A percentile compares a stretch with the other conserved stretches of the same genome.
These are phyloP conservation scores for Termitomyces sp. DNA, from an alignment of 768 basidiomycete species.

Conservation along the genomic window DNA sequence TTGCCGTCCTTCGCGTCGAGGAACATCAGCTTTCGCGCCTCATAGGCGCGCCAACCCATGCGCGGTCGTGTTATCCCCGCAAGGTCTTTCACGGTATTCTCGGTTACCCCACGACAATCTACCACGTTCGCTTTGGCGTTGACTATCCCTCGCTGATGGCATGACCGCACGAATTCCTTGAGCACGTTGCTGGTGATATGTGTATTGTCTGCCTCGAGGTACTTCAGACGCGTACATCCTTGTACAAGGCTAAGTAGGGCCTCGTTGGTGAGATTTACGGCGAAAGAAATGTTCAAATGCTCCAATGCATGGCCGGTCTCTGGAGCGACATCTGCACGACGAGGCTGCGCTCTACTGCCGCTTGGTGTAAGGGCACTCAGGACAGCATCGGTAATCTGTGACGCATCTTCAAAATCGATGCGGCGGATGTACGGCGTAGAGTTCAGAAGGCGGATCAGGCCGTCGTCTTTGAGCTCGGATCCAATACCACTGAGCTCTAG, in stretches of 20 bases:
- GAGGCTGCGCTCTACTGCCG: not conserved
- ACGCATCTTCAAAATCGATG: conserved; percentile 84
- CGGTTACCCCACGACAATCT: conserved; percentile 70
- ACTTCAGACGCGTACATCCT: conserved; percentile 52
- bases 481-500: conserved; percentile 80
- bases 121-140: conserved; percentile 62
- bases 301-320: conserved; percentile 66
- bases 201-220: conserved; percentile 79
- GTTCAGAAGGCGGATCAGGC: conserved; percentile 63
- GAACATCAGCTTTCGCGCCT: conserved; percentile 62
- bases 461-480: conserved; percentile 59
- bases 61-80: conserved; percentile 55
- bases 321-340: conserved; percentile 15
- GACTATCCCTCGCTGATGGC: conserved; percentile 36
- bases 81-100: conserved; percentile 58
- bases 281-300: conserved; percentile 65
- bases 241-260: conserved; percentile 60
- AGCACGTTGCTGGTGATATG: conserved; percentile 56
- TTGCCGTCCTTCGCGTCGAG: conserved; percentile 65
- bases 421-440: conserved; percentile 67
- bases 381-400: conserved; percentile 67
- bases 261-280: conserved; percentile 55
- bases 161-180: conserved; percentile 59
- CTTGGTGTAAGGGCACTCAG: conserved; percentile 56
- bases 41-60: conserved; percentile 68